A percentile compares a stretch with the other conserved stretches of the same genome.
These are phyloP conservation scores for Teratosphaeriaceae sp. DNA, from an alignment of 2,329 filamentous ascomycete species.

Conservation along the genomic window DNA sequence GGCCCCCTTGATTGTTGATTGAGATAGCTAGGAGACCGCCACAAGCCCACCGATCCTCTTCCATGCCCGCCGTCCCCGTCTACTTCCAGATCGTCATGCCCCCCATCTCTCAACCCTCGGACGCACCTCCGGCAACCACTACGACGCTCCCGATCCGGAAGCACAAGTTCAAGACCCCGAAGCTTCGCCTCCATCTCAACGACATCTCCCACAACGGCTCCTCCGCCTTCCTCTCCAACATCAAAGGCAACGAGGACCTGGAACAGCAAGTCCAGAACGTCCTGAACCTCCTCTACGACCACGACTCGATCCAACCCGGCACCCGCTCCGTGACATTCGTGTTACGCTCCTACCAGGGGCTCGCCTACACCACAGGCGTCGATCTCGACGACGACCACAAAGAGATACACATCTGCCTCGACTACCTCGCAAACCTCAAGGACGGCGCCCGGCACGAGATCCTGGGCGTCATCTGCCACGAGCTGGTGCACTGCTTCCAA, in stretches of 20 bases:
- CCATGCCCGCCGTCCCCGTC: constrained; percentile 18
- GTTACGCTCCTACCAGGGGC: constrained; percentile 70
- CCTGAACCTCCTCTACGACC: constrained; percentile 62
- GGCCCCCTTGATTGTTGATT: no score
- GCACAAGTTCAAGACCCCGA: constrained; percentile 34
- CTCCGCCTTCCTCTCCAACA: constrained; percentile 57
- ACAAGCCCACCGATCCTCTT: no score
- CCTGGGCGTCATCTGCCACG: constrained; percentile 77
- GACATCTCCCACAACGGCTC: constrained; percentile 53
- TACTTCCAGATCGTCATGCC: constrained; percentile 32
- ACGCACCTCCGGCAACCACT: constrained; percentile 9
- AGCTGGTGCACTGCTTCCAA: constrained; percentile 94
- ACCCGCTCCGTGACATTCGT: constrained; percentile 83
- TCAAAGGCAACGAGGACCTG: constrained; percentile 58
- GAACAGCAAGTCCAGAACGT: constrained; percentile 60
- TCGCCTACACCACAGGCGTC: constrained; percentile 80
- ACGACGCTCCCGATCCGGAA: constrained; percentile 18
- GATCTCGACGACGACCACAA: constrained; percentile 82
- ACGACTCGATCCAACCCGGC: constrained; percentile 40
- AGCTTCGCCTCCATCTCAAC: constrained; percentile 42
- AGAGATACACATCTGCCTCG: constrained; percentile 80
- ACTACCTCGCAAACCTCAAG: constrained; percentile 54
- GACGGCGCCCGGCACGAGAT: constrained; percentile 54
- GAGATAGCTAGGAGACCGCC: no score
- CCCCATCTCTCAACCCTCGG: constrained; percentile 9